Base-by-base conservation (phyloP, 108 stramenopile species). In the Pseudonitzschia delicatissima region DNA sequence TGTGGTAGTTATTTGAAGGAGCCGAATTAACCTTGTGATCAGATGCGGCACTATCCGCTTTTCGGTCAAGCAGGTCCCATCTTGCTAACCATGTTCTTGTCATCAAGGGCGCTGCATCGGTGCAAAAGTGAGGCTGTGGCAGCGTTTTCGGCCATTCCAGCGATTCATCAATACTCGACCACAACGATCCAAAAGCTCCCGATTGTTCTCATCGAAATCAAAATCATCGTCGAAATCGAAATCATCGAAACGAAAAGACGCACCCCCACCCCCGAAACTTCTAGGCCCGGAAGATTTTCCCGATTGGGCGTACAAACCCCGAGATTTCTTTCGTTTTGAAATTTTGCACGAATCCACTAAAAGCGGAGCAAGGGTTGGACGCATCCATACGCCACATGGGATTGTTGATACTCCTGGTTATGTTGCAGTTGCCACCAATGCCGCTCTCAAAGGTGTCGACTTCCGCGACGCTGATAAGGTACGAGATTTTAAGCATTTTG, bases 381-480 rank as follows among this genome's bases (percentile, higher is more conserved):
- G 67, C 6, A 82, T 83, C 55, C 73, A 78, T 45, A 84, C 78
- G 9, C 83, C 85, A 0, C 79, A 87, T 57, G 83, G 76, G 4
- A 47, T 68, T 17, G 58, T 83, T 37, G 71, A 82, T 39, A 88
- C 84, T 57, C 96, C 96, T 11, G 83, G 88, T 42, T 97, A 91
- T 62, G 96, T 97, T 9, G 86, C 94, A 0, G 96, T 97, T 11
- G 96, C 93, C 0, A 97, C 96, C 77, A 97, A 97, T 67, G 96
- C 85, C 3, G 92, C 92, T 6, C 74, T 96, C 33, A 91, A 92
- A 64, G 88, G 87, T 9, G 88, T 92, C 0, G 88, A 90, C 45
- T 86, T 90, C 61, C 85, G 83, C 9, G 72, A 80, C 27, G 96
- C 92, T 45, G 73, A 74, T 52, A 53, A 70, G 3, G 62, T 48